A percentile compares a stretch with the other conserved stretches of the same genome.
phyloP scores from a whole-genome alignment of 108 stramenopile species.

The Skeletonema menzelii region DNA sequence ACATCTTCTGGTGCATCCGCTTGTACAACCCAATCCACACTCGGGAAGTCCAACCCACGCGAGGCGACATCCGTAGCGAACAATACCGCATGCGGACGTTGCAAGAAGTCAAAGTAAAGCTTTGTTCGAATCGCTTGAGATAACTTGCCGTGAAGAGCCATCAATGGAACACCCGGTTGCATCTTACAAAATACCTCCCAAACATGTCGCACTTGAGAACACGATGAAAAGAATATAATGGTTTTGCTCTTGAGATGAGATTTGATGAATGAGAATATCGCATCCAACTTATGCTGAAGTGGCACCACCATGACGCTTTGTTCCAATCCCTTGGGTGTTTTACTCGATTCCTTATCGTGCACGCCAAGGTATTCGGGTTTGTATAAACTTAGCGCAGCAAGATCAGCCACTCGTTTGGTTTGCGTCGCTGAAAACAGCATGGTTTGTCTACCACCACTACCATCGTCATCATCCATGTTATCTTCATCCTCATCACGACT shows the following conservation, averaged over 20 bases:
- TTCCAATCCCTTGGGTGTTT: constrained; percentile 84
- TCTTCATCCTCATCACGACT: constrained; percentile 24
- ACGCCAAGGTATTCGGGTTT: constrained; percentile 95
- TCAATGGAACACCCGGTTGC: constrained; percentile 94
- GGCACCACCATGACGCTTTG: constrained; percentile 91
- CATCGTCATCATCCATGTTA: constrained; percentile 23
- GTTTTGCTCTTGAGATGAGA: constrained; percentile 93
- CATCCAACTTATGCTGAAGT: constrained; percentile 92
- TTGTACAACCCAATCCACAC: constrained; percentile 98
- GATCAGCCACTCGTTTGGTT: constrained; percentile 94
- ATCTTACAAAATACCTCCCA: constrained; percentile 90
- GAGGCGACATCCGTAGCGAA: constrained; percentile 98
- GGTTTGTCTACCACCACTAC: constrained; percentile 78
- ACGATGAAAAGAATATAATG: constrained; percentile 96
- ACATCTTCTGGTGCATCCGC: constrained; percentile 98
- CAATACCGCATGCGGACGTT: constrained; percentile 87
- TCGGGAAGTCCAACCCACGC: constrained; percentile 96
- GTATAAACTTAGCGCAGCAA: constrained; percentile 91
- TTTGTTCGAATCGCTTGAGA: constrained; percentile 92
- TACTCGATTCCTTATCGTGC: constrained; percentile 85
- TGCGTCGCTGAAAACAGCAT: constrained; percentile 99
- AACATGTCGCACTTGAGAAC: constrained; percentile 95
- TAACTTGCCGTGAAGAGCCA: constrained; percentile 99
- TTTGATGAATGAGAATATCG: constrained; percentile 96
- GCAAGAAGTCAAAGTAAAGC: constrained; percentile 95